Base-by-base conservation (phyloP, 2,329 filamentous ascomycete genomes). In the Blumeria hordei region DNA sequence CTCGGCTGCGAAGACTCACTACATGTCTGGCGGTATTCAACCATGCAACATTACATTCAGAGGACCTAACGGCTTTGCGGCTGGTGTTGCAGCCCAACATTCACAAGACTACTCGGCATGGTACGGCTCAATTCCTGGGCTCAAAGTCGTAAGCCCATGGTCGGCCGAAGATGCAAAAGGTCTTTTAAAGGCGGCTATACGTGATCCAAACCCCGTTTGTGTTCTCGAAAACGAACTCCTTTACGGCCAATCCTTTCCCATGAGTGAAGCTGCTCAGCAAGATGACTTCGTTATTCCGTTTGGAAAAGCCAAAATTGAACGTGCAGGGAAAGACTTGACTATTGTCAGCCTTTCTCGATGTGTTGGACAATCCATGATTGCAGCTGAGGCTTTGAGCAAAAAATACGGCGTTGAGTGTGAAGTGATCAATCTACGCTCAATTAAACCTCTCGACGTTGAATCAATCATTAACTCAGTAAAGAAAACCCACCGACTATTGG, bases 11-110 rank as follows among this genome's bases (percentile, higher is more conserved):
- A 98, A 98, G 78, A 98, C 92, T 56, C 90, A 98, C 67, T 98
- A 98, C 77, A 98, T 98, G 92, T 96, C 92, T 60, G 92, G 92
- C 65, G 92, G 92, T 70, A 96, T 95, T 70, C 92, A 98, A 73
- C 92, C 92, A 65, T 98, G 92, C 75, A 96, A 96, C 76, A 90
- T 98, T 72, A 96, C 92, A 64, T 98, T 98, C 83, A 88, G 92
- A 69, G 92, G 92, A 55, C 92, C 92, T 71, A 98, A 98, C 73
- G 92, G 92, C 66, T 98, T 98, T 70, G 92, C 92, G 59, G 68
- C 90, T 58, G 92, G 92, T 77, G 92, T 98, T 65, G 92, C 74
- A 61, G 92, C 92, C 58, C 92, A 98, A 76, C 92, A 98, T 77
- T 96, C 92, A 54, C 92, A 98, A 74, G 92, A 98, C 69, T 98